These are phyloP conservation scores for Neurospora sp. DNA, from an alignment of 495 filamentous ascomycete genomes.

Conservation along the genomic window DNA sequence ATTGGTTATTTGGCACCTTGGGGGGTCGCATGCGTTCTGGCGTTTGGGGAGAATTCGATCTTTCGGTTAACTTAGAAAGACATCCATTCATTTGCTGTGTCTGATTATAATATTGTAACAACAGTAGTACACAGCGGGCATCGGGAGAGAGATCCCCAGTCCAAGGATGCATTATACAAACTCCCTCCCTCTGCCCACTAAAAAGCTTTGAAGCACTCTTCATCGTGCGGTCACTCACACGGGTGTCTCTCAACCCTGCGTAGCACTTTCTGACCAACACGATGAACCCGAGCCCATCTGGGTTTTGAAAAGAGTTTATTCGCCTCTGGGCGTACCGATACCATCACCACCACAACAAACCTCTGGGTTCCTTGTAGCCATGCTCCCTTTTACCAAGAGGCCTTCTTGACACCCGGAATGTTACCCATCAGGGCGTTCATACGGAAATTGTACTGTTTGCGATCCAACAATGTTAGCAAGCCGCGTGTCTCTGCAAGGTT, in stretches of 20 bases:
- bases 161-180: constrained; percentile 4
- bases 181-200: neutral
- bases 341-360: neutral
- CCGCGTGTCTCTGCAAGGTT: neutral
- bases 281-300: neutral
- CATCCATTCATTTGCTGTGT: constrained; percentile 1
- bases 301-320: neutral
- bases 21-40: constrained; percentile 6
- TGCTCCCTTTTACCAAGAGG: constrained; percentile 62
- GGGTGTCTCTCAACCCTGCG: neutral
- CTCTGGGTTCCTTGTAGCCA: neutral
- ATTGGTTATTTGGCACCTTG: neutral
- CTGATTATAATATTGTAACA: constrained; percentile 18
- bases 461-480: constrained; percentile 18
- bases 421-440: constrained; percentile 80
- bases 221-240: neutral
- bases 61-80: neutral
- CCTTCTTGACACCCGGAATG: constrained; percentile 88
- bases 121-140: constrained; percentile 10
- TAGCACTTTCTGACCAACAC: neutral
- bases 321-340: neutral
- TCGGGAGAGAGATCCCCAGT: neutral
- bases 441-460: constrained; percentile 74
- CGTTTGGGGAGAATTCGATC: constrained; percentile 1
- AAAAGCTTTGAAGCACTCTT: neutral